Evolutionary conservation across 257 asterid species (phyloP).

Genomic region (Primulina eburnea): DNA sequence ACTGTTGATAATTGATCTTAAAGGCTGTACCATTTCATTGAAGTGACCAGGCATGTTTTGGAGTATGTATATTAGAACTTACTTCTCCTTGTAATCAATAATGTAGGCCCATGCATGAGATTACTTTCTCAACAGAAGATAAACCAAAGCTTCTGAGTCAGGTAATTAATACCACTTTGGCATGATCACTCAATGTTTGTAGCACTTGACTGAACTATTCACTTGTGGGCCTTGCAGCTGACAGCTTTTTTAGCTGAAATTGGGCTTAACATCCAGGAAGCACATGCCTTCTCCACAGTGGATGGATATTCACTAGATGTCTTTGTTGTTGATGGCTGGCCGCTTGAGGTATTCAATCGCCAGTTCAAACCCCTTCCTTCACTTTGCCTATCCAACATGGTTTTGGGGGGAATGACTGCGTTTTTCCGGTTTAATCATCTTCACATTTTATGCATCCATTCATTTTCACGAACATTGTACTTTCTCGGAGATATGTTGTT

Average conservation of each 20-base stretch:
- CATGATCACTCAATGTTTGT: slow-evolving; percentile 11
- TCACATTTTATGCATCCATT: neutral
- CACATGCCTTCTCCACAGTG: slow-evolving; percentile 90
- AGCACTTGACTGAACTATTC: slow-evolving; percentile 30
- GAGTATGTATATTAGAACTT: slow-evolving; percentile 22
- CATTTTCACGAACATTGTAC: neutral
- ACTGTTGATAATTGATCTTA: slow-evolving; percentile 2
- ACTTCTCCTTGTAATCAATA: slow-evolving; percentile 15
- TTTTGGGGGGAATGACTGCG: no score
- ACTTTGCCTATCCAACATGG: neutral
- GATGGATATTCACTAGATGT: slow-evolving; percentile 98
- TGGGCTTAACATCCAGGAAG: slow-evolving; percentile 97
- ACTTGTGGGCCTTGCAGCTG: slow-evolving; percentile 57
- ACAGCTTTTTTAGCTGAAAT: slow-evolving; percentile 83
- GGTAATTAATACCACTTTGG: slow-evolving; percentile 38
- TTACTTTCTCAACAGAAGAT: slow-evolving; percentile 87
- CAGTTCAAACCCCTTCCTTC: slow-evolving; percentile 7
- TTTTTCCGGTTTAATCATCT: no score
- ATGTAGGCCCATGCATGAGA: slow-evolving; percentile 97
- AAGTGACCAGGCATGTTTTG: slow-evolving; percentile 13
- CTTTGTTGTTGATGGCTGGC: slow-evolving; percentile 99
- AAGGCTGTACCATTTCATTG: slow-evolving; percentile 2
- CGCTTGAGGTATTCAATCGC: slow-evolving; percentile 60
- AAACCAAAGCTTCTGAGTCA: slow-evolving; percentile 96
- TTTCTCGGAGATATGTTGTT: neutral